Evolutionary conservation across 306 rosid genomes (phyloP).

Genomic region (Pterocarpus macrocarpus): DNA sequence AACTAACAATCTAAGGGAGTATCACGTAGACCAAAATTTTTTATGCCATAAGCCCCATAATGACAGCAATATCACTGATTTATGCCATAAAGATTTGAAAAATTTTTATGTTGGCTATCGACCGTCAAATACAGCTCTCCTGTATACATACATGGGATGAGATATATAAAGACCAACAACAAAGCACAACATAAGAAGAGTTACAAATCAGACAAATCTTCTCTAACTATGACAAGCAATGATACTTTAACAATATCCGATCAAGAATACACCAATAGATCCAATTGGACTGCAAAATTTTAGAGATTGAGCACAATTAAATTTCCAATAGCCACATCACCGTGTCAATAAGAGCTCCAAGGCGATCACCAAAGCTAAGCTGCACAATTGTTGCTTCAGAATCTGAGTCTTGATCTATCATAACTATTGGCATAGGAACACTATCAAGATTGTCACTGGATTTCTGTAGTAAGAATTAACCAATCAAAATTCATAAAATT

Average conservation of each 20-base stretch:
- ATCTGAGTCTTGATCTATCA: slow-evolving; percentile 88
- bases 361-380: slow-evolving; percentile 96
- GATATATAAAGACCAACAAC: not conserved
- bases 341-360: slow-evolving; percentile 97
- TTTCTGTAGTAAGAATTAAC: slow-evolving; percentile 62
- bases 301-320: slow-evolving; percentile 36
- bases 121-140: not conserved
- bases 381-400: slow-evolving; percentile 87
- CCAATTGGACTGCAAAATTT: slow-evolving; percentile 3
- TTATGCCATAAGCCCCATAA: not conserved
- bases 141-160: not conserved
- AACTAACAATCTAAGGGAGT: too few species aligned
- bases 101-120: not conserved
- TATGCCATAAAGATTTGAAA: not conserved
- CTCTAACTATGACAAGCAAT: slow-evolving; percentile 13
- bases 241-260: slow-evolving; percentile 24
- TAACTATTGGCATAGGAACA: slow-evolving; percentile 84
- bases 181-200: not conserved
- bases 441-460: slow-evolving; percentile 57
- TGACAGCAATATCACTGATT: not conserved
- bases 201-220: slow-evolving; percentile 11
- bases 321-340: slow-evolving; percentile 60
- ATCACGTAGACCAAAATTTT: not conserved
- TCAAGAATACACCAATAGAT: slow-evolving; percentile 28
- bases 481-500: slow-evolving; percentile 35